These are phyloP conservation scores for Blastobotrys mokoenaii DNA, from an alignment of 805 yeast genomes.

Conservation along the genomic window DNA sequence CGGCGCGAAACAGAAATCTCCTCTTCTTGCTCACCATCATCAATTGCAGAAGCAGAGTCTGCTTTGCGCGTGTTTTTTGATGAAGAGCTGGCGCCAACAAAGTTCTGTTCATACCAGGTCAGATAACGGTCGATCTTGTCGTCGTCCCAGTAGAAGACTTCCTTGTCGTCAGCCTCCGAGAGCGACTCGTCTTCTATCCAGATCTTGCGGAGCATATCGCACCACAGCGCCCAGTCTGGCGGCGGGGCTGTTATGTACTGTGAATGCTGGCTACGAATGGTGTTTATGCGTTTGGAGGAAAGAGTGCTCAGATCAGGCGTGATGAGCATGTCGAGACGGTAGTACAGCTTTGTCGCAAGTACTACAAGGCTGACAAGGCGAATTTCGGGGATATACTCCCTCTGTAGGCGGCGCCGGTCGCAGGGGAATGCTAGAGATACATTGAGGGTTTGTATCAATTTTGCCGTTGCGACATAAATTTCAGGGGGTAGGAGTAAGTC, in stretches of 20 bases:
- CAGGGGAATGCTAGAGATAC: slow-evolving; percentile 1
- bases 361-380: slow-evolving; percentile 9
- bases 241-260: slow-evolving; percentile 4
- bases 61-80: no score
- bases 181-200: slow-evolving; percentile 20
- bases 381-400: slow-evolving; percentile 10
- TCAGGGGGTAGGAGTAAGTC: slow-evolving; percentile 45
- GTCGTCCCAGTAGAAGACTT: slow-evolving; percentile 42
- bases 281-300: neutral
- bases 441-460: slow-evolving; percentile 5
- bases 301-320: slow-evolving; percentile 5
- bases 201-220: slow-evolving; percentile 22
- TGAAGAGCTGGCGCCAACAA: slow-evolving; percentile 1
- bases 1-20: no score
- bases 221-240: slow-evolving; percentile 28
- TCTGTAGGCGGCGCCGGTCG: neutral
- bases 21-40: slow-evolving; percentile 1
- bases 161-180: slow-evolving; percentile 26
- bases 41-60: neutral
- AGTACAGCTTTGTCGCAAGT: slow-evolving; percentile 14
- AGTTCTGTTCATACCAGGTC: slow-evolving; percentile 38
- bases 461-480: slow-evolving; percentile 27
- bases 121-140: slow-evolving; percentile 39
- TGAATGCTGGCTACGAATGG: slow-evolving; percentile 1
- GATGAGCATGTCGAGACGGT: slow-evolving; percentile 18